Base-by-base conservation (phyloP, 2,329 filamentous ascomycete genomes). In the Phaeophleospora eucalypticola region DNA sequence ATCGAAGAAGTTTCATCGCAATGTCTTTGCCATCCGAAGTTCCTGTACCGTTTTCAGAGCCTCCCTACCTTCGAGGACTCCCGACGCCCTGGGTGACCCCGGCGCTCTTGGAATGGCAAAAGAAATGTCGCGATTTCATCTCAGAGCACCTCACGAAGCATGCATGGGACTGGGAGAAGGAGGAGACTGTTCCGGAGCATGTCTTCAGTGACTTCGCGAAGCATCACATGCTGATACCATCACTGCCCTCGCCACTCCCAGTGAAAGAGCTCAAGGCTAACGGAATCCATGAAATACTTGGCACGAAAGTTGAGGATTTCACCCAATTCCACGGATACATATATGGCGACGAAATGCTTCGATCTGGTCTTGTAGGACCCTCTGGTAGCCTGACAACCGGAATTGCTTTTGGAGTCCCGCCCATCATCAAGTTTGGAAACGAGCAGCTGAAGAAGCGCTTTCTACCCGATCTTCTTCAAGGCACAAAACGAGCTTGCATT, bases 281-380 rank as follows among this genome's bases (percentile, higher is more conserved):
- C 15, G 84, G 82, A 0, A 82, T 89, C 37, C 69, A 81, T 47
- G 78, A 85, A 57, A 79, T 89, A 34, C 70, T 83, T 0, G 84
- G 83, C 1, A 65, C 84, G 1, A 81, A 80, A 54, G 78, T 89
- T 2, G 84, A 89, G 60, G 83, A 89, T 19, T 89, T 83, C 69
- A 84, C 87, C 59, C 82, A 83, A 54, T 71, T 87, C 8, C 84
- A 89, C 61, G 80, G 76, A 0, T 73, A 82, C 44, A 88, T 89
- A 41, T 89, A 83, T 59, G 68, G 71, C 3, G 84, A 89, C 58
- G 86, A 87, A 77, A 81, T 89, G 77, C 70, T 75, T 14, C 76
- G 84, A 12, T 77, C 75, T 1, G 86, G 86, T 9, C 71, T 87
- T 9, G 68, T 73, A 1, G 85, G 86, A 0, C 85, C 85, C 0